These are phyloP conservation scores for Aspergillus quadrilineatus DNA, from an alignment of 2,329 filamentous ascomycete species.

Conservation along the genomic window DNA sequence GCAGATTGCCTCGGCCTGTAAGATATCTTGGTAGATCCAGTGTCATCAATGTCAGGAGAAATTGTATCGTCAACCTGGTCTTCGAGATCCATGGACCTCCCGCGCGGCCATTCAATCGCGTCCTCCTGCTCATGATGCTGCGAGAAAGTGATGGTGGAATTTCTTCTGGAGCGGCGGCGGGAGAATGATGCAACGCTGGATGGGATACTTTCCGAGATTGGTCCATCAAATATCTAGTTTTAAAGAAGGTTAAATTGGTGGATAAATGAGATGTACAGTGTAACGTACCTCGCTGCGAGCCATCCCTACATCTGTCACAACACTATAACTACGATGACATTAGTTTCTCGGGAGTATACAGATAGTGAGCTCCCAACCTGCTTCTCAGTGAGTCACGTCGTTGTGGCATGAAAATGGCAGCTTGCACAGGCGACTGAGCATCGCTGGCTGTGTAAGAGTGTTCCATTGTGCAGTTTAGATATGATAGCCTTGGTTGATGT, in stretches of 20 bases:
- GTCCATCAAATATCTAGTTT: conserved; percentile 75
- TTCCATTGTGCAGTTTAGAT: conserved; percentile 29
- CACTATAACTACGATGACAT: conserved; percentile 57
- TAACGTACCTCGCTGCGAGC: conserved; percentile 80
- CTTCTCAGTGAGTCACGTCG: conserved; percentile 42
- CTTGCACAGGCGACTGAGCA: conserved; percentile 22
- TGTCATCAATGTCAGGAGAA: conserved; percentile 40
- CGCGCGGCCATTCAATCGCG: conserved; percentile 50
- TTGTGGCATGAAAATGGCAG: conserved; percentile 22
- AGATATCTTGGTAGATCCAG: conserved; percentile 34
- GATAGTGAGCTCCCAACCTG: conserved; percentile 29
- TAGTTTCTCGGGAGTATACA: conserved; percentile 15
- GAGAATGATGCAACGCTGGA: conserved; percentile 90
- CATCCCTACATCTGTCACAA: conserved; percentile 98
- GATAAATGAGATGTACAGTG: not conserved
- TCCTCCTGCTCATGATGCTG: conserved; percentile 78
- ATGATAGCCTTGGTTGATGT: not conserved
- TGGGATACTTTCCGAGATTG: conserved; percentile 92
- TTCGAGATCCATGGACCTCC: conserved; percentile 46
- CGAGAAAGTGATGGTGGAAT: conserved; percentile 84
- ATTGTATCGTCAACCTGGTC: conserved; percentile 46
- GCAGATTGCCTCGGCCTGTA: conserved; percentile 36
- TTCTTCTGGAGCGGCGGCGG: conserved; percentile 75
- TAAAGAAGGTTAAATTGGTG: conserved; percentile 12
- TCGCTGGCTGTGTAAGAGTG: conserved; percentile 27